Evolutionary conservation across 495 filamentous ascomycete species (phyloP).

Genomic region (Evansstolkia leycettana): DNA sequence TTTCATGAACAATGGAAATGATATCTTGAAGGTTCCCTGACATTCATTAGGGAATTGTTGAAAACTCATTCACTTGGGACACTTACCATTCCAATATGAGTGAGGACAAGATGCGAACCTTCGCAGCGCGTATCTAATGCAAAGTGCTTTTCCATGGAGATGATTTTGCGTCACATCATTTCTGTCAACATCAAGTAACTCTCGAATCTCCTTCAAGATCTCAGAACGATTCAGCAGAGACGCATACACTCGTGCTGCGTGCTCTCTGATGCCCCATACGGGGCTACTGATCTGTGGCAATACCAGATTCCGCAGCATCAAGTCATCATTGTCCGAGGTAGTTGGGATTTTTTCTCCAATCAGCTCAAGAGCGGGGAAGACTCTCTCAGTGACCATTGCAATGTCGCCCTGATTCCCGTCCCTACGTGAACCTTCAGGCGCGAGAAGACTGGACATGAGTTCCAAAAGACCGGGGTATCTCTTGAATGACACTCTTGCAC

Average conservation of each 20-base stretch:
- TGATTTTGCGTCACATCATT: conserved; percentile 38
- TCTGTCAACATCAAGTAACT: conserved; percentile 29
- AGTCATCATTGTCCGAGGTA: conserved; percentile 18
- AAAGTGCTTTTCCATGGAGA: conserved; percentile 50
- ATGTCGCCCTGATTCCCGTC: conserved; percentile 21
- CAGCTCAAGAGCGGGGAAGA: conserved; percentile 82
- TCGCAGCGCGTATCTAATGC: conserved; percentile 35
- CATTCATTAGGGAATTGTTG: background rate
- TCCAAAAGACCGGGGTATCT: conserved; percentile 60
- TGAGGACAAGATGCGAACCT: conserved; percentile 21
- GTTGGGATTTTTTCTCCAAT: conserved; percentile 42
- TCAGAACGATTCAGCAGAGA: conserved; percentile 43
- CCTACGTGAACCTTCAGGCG: conserved; percentile 24
- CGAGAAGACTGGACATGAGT: conserved; percentile 56
- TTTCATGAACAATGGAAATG: conserved; percentile 12
- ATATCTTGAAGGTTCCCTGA: conserved; percentile 20
- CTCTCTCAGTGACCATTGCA: conserved; percentile 47
- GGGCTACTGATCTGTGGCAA: conserved; percentile 46
- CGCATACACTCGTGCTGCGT: conserved; percentile 70
- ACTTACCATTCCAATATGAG: conserved; percentile 25
- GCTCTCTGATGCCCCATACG: conserved; percentile 83
- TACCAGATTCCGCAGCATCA: conserved; percentile 22
- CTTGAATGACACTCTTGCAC: conserved; percentile 33
- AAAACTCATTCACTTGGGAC: background rate
- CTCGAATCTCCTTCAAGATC: conserved; percentile 35